Base-by-base conservation (phyloP, 192 early-diverging fungal genomes). In the Tieghemiomyces parasiticus region DNA sequence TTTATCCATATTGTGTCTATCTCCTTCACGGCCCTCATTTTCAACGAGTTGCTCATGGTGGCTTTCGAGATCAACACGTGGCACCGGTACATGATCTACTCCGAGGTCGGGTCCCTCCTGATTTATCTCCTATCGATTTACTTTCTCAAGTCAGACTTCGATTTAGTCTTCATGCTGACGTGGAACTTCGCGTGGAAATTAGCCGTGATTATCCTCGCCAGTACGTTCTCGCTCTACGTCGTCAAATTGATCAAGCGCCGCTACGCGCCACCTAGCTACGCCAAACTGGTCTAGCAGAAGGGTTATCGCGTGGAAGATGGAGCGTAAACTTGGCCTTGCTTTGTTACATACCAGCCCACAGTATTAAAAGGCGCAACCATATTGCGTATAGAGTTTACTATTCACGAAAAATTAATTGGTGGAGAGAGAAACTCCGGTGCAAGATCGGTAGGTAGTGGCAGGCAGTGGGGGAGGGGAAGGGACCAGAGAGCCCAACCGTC, bases 11-110 rank as follows among this genome's bases (percentile, higher is more conserved):
- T 97, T 46, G 91, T 93, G 8, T 89, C 90, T 12, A 97, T 97
- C 51, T 89, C 90, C 2, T 97, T 97, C 66, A 97, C 92, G 0
- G 87, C 91, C 0, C 66, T 97, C 51, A 89, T 97, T 33, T 79
- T 94, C 50, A 97, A 97, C 65, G 94, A 97, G 64, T 71, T 97
- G 53, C 68, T 97, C 35, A 97, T 97, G 94, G 94, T 97, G 6
- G 90, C 91, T 0, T 61, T 94, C 54, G 91, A 93, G 67, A 92
- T 97, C 33, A 80, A 84, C 59, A 94, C 89, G 12, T 97, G 93
- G 93, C 94, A 97, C 67, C 74, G 77, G 9, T 76, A 83, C 60
- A 97, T 97, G 91, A 72, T 92, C 35, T 79, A 87, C 61, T 84
- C 88, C 1, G 85, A 92, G 63, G 62, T 97, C 25, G 74, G 79